Base-by-base conservation (phyloP, 805 yeast species). In the Priceomyces carsonii region DNA sequence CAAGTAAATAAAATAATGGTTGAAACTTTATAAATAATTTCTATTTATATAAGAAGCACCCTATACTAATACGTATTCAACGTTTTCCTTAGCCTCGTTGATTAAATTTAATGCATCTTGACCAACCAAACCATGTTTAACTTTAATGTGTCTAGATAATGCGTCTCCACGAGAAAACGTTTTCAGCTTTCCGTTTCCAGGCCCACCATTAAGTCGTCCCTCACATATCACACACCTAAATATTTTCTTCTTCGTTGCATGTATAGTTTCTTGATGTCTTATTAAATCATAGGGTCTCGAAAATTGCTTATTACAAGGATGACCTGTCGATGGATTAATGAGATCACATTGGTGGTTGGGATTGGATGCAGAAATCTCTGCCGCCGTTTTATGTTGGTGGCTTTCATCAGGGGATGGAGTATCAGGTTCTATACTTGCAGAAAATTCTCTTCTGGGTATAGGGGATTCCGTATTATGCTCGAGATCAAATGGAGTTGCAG, bases 101-200 rank as follows among this genome's bases (percentile, higher is more conserved):
- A 84, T 80, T 26, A 86, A 80, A 35, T 79, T 77, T 38, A 77
- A 69, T n/a, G 86, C 87, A 43, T 80, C 82, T 40, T 69, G 63
- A 25, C 84, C 84, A 26, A 69, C 72, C 36, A 82, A 61, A 6
- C 85, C 84, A 66, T 90, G 98, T 66, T 93, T 89, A 29, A 89
- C 91, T 51, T 95, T 80, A 43, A 68, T 66, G 46, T 68, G 74
- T 36, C 74, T 57, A 1, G 72, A 65, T 42, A 68, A 61, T 1
- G 74, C 74, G 55, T 68, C 74, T 28, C 70, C 71, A 44, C 74
- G 50, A 5, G 71, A 64, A 36, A 68, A 68, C n/a, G 74, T 68
- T 51, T 68, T 68, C 44, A 50, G 63, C 45, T 66, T 61, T 35
- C 79, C 79, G 49, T 75, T 77, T 18, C 78, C 75, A 24, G 61